Evolutionary conservation across 2,329 filamentous ascomycete species (phyloP).

Genomic region (Coniochaeta sp.): DNA sequence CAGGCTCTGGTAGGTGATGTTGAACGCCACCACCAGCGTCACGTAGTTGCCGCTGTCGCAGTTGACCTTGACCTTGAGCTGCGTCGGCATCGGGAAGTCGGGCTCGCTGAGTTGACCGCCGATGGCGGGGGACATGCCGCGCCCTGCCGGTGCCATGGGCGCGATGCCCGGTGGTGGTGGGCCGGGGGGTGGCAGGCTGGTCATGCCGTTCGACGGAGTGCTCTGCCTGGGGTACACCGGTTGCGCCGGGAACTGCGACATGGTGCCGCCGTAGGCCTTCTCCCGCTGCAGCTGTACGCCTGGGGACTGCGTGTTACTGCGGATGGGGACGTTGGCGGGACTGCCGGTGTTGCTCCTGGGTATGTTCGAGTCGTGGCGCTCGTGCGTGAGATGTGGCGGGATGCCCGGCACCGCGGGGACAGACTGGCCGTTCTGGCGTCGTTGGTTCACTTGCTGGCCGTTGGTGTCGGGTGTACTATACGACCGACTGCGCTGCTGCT

Average conservation of each 20-base stretch:
- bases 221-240: constrained; percentile 43
- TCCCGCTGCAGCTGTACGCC: constrained; percentile 51
- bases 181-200: constrained; percentile 20
- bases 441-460: constrained; percentile 44
- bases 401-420: constrained; percentile 71
- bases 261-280: constrained; percentile 34
- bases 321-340: constrained; percentile 60
- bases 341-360: constrained; percentile 78
- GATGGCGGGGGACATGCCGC: constrained; percentile 27
- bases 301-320: constrained; percentile 65
- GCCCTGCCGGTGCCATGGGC: constrained; percentile 25
- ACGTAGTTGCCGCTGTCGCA: constrained; percentile 81
- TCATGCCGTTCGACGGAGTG: constrained; percentile 20
- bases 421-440: constrained; percentile 41
- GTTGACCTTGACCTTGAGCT: constrained; percentile 93
- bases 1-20: constrained; percentile 88
- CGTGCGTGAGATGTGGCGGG: constrained; percentile 56
- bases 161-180: constrained; percentile 21
- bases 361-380: constrained; percentile 48
- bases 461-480: constrained; percentile 96
- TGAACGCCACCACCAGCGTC: constrained; percentile 91
- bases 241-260: constrained; percentile 49
- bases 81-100: constrained; percentile 55
- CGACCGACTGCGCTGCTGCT: constrained; percentile 73
- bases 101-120: constrained; percentile 23